phyloP scores from a whole-genome alignment of 257 asterid genomes.

The Rauvolfia tetraphylla region DNA sequence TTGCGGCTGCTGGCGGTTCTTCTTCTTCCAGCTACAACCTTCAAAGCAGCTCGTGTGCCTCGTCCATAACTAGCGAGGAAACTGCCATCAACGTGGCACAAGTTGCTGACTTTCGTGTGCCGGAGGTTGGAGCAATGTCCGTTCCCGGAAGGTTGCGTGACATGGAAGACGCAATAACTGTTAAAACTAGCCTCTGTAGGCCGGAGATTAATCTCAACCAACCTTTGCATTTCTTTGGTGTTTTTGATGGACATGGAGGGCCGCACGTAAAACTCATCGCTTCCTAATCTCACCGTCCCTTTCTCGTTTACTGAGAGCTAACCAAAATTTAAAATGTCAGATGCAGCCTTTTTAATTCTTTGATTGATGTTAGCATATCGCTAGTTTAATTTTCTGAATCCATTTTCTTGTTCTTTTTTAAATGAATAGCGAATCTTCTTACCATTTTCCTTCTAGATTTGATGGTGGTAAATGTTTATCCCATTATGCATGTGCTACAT shows the following conservation, averaged over 20 bases:
- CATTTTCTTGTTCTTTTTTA: neutral
- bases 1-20: neutral
- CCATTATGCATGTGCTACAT: neutral
- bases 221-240: constrained; percentile 19
- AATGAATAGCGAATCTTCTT: neutral
- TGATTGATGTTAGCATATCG: no score
- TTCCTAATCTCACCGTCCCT: neutral
- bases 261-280: constrained; percentile 9
- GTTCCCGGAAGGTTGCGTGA: constrained; percentile 16
- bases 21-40: neutral
- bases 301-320: neutral
- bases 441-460: neutral
- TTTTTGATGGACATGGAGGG: constrained; percentile 22
- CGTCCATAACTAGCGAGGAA: neutral
- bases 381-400: neutral
- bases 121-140: constrained; percentile 14
- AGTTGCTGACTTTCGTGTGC: neutral
- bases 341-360: neutral
- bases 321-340: neutral
- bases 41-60: no score
- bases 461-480: neutral
- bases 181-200: constrained; percentile 5
- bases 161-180: constrained; percentile 22
- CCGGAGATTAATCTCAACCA: constrained; percentile 12
- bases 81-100: neutral